These are phyloP conservation scores for Endogone sp. DNA, from an alignment of 192 early-diverging fungal species.

Conservation along the genomic window DNA sequence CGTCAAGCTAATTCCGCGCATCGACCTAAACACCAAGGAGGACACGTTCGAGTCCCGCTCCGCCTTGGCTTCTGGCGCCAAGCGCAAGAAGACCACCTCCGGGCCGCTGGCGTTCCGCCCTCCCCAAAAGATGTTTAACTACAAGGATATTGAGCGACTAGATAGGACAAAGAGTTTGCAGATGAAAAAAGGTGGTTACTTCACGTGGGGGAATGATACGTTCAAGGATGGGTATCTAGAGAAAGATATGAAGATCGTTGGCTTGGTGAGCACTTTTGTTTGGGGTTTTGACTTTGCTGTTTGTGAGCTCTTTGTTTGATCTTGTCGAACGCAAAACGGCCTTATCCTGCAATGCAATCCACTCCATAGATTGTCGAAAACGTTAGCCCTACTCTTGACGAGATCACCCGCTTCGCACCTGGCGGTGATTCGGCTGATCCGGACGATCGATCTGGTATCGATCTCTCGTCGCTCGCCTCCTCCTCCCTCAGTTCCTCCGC, in stretches of 20 bases:
- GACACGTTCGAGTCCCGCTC: constrained; percentile 29
- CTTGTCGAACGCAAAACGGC: too few relatives aligned
- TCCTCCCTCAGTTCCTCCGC: constrained; percentile 48
- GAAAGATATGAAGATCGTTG: constrained; percentile 70
- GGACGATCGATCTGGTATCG: constrained; percentile 28
- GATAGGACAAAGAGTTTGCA: constrained; percentile 45
- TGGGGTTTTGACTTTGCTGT: not conserved
- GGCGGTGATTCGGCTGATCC: constrained; percentile 69
- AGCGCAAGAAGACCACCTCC: constrained; percentile 52
- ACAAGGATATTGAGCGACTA: constrained; percentile 40
- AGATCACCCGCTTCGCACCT: constrained; percentile 79
- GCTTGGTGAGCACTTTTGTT: constrained; percentile 32
- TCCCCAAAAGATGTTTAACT: constrained; percentile 79
- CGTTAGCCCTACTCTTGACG: constrained; percentile 88
- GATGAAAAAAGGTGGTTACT: constrained; percentile 55
- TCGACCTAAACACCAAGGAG: constrained; percentile 51
- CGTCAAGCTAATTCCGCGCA: constrained; percentile 71
- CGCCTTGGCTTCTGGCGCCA: not conserved
- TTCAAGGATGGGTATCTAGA: constrained; percentile 80
- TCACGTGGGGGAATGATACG: constrained; percentile 50
- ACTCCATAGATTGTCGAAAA: constrained; percentile 58
- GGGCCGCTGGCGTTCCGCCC: constrained; percentile 36
- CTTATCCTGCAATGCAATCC: too few relatives aligned
- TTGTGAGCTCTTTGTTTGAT: too few relatives aligned
- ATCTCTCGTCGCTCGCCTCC: constrained; percentile 23